phyloP scores from a whole-genome alignment of 176 grass and related monocot genomes.

The Bonia amplexicaulis region DNA sequence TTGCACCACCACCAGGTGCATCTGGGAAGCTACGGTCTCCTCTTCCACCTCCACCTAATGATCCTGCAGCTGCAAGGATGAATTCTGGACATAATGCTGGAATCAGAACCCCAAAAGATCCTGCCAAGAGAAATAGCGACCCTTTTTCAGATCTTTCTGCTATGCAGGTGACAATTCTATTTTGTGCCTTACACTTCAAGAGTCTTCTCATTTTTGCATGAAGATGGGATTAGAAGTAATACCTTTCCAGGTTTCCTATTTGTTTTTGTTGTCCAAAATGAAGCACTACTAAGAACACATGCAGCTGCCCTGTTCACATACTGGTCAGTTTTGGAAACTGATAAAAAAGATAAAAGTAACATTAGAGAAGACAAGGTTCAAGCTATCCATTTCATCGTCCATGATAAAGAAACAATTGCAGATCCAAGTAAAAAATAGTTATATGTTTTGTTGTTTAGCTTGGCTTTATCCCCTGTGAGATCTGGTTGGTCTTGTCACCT shows the following conservation, averaged over 20 bases:
- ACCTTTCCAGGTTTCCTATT: neutral
- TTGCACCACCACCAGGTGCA: conserved; percentile 71
- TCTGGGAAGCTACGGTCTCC: conserved; percentile 75
- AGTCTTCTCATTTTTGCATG: conserved; percentile 4
- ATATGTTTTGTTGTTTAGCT: neutral
- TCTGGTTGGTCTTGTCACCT: neutral
- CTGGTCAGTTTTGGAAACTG: neutral
- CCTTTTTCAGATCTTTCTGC: conserved; percentile 87
- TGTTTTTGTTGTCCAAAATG: neutral
- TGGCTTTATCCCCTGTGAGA: neutral
- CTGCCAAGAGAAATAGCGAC: conserved; percentile 47
- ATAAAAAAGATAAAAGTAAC: neutral
- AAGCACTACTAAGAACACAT: neutral
- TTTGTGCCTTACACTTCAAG: neutral
- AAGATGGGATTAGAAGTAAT: neutral
- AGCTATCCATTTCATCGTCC: neutral
- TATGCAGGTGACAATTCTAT: conserved; percentile 61
- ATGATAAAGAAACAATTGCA: neutral
- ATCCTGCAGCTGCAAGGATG: conserved; percentile 72
- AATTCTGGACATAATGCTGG: conserved; percentile 46
- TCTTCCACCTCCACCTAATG: conserved; percentile 94
- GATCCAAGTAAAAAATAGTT: neutral
- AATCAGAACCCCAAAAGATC: conserved; percentile 40
- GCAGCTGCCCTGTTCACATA: neutral
- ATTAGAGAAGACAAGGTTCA: neutral